Conservation (phyloP, 805 yeast genomes). For the Candida ortonii region DNA sequence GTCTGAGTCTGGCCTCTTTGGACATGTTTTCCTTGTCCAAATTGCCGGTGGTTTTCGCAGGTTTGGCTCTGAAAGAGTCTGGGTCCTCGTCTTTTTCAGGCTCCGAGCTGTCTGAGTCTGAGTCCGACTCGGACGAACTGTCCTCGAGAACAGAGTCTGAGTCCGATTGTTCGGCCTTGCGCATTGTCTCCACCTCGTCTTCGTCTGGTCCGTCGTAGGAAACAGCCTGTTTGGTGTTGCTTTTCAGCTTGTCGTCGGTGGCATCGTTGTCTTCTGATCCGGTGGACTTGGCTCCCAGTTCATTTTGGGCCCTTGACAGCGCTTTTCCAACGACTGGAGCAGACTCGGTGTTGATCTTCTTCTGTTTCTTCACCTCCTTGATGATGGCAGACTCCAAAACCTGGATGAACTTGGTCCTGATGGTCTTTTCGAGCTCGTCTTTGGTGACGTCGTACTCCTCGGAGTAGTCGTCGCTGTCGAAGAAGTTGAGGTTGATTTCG, state of each 20-base stretch:
- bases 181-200: constrained; percentile 88
- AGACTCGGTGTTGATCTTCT: constrained; percentile 47
- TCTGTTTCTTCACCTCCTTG: constrained; percentile 81
- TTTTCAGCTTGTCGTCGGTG: constrained; percentile 57
- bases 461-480: constrained; percentile 70
- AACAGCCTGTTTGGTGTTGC: constrained; percentile 77
- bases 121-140: constrained; percentile 38
- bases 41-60: constrained; percentile 7
- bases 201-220: constrained; percentile 96
- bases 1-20: constrained; percentile 75
- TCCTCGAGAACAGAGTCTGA: constrained; percentile 52
- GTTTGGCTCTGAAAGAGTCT: constrained; percentile 1
- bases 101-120: constrained; percentile 43
- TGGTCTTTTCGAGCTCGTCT: constrained; percentile 69
- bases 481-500: constrained; percentile 71
- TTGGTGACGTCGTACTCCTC: constrained; percentile 85
- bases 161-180: constrained; percentile 73
- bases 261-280: constrained; percentile 51
- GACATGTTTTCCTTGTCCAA: constrained; percentile 38
- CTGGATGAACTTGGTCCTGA: constrained; percentile 62
- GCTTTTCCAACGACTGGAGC: constrained; percentile 70
- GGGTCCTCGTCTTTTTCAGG: constrained; percentile 32
- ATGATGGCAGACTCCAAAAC: constrained; percentile 69
- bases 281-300: constrained; percentile 34
- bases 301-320: constrained; percentile 53